Evolutionary conservation across 805 yeast species (phyloP), one percentile per base, ranked within the genome.

Genomic region (Candida vartiovaarae): DNA sequence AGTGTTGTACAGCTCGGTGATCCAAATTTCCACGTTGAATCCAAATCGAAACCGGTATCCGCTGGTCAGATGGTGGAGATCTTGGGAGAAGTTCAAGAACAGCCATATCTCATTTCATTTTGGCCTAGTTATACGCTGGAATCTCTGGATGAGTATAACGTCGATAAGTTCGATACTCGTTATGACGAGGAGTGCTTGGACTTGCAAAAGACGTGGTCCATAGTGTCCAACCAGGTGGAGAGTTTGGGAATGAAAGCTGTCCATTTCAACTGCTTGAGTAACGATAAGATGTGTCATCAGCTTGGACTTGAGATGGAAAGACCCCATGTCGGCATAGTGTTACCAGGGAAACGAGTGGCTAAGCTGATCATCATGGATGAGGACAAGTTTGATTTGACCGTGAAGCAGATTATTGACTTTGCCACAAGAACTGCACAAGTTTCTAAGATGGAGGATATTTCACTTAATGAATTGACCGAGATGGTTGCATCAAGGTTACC

Each of bases 21-120:
- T 30, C 44, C 53, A 59, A 74, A 45, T 31, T 57, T 66, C 25
- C 64, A 66, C 41, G 49, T 72, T 23, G 67, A 70, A 20, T 68
- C 75, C 40, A 53, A 67, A 25, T 74, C 80, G 31, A 53, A 55
- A 29, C 47, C 55, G 10, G 51, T 77, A 24, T 59, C 65, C 29
- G 64, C 71, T 2, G 68, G 66, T 41, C 66, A 70, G 10, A 55
- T 82, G 52, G 45, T 78, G 37, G 60, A 68, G 10, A 52, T 80
- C 5, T 63, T 82, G 8, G 74, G 74, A 0, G 55, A 55, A 8
- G 67, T 72, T 15, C 56, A 56, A 6, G 57, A 62, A 1, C 62
- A 64, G 27, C 85, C 91, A 2, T 61, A 67, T 42, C 63, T 84
- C 48, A 69, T 84, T 4, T 72, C 84, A 11, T 79, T 84, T 47